phyloP scores from a whole-genome alignment of 1,139 yeast genomes.

The Diutina rugosa region DNA sequence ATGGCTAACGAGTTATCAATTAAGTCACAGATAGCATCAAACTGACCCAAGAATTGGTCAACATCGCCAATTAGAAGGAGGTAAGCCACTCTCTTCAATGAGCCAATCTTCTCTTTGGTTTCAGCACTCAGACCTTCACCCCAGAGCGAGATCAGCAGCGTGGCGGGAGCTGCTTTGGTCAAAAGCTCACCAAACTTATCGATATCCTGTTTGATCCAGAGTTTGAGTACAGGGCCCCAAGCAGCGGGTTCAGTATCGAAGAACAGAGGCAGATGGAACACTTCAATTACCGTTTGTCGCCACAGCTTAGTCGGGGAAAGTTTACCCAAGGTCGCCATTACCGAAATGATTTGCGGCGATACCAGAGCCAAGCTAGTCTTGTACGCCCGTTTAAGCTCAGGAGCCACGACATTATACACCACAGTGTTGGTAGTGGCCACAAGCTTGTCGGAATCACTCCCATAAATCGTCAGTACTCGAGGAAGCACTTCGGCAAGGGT shows the following conservation, averaged over 20 bases:
- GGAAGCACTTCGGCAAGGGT: background rate
- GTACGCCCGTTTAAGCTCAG: background rate
- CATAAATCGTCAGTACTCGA: background rate
- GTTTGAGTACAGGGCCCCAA: background rate
- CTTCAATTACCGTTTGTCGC: background rate
- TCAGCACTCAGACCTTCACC: constrained; percentile 1
- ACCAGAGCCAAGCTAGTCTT: background rate
- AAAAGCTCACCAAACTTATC: background rate
- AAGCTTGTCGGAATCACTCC: background rate
- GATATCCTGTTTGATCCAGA: background rate
- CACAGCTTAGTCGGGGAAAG: background rate
- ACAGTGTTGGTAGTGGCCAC: background rate
- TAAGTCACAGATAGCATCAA: background rate
- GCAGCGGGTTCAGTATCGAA: background rate
- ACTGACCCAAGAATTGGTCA: background rate
- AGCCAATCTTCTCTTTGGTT: background rate
- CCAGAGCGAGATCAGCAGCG: background rate
- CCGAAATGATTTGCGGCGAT: background rate
- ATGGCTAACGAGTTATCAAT: background rate
- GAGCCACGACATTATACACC: background rate
- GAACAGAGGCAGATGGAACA: background rate
- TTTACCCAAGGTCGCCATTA: background rate
- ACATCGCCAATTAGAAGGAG: background rate
- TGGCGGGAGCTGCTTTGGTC: background rate
- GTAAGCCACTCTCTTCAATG: background rate